These are phyloP conservation scores for Fistulinella prunicolor DNA, from an alignment of 768 basidiomycete species.

Conservation along the genomic window DNA sequence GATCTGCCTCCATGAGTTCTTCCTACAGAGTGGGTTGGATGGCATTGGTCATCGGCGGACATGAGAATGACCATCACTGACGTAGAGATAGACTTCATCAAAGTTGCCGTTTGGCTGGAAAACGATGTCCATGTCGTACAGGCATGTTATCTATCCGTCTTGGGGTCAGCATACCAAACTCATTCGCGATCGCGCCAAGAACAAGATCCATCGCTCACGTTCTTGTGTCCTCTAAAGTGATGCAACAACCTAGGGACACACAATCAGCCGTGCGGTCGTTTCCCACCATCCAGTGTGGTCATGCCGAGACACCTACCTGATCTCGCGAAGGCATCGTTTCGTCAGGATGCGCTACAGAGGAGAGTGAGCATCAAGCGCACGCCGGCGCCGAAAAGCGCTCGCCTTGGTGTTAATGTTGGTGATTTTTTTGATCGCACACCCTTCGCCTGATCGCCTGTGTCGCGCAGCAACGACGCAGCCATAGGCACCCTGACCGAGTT, in stretches of 20 bases:
- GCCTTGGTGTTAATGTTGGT: slow-evolving; percentile 92
- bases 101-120: slow-evolving; percentile 90
- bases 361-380: too few species aligned
- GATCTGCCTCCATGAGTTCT: slow-evolving; percentile 99
- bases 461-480: slow-evolving; percentile 88
- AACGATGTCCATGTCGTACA: slow-evolving; percentile 99
- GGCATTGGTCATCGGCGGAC: slow-evolving; percentile 1
- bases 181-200: not conserved
- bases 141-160: slow-evolving; percentile 76
- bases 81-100: slow-evolving; percentile 94
- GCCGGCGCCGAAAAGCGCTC: too few species aligned
- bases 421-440: slow-evolving; percentile 95
- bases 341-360: slow-evolving; percentile 79
- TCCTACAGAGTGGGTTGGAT: slow-evolving; percentile 52
- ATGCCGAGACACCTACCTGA: slow-evolving; percentile 54
- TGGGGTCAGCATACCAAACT: slow-evolving; percentile 4
- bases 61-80: slow-evolving; percentile 36
- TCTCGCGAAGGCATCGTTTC: slow-evolving; percentile 93
- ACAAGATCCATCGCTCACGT: slow-evolving; percentile 55
- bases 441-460: slow-evolving; percentile 79
- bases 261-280: slow-evolving; percentile 12
- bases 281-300: not conserved
- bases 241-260: slow-evolving; percentile 66
- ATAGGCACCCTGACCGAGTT: slow-evolving; percentile 94
- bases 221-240: slow-evolving; percentile 99